These are phyloP conservation scores for Incumbomyces delicatus DNA, from an alignment of 2,329 filamentous ascomycete species.

Conservation along the genomic window DNA sequence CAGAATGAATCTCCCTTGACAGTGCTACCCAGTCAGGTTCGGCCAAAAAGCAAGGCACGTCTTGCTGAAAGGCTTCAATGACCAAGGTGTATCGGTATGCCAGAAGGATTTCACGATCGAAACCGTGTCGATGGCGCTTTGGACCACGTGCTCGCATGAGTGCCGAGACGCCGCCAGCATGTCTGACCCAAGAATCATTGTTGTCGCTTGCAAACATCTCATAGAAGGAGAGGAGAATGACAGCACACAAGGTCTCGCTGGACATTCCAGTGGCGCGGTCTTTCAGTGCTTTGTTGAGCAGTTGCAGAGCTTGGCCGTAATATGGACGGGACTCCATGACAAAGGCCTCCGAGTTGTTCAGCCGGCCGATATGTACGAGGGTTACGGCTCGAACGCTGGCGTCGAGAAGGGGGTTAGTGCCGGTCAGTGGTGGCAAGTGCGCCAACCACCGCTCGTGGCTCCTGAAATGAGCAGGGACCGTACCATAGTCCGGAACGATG, in stretches of 20 bases:
- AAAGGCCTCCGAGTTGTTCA: slow-evolving; percentile 17
- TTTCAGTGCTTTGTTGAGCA: slow-evolving; percentile 24
- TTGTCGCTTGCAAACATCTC: slow-evolving; percentile 30
- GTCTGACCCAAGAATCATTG: slow-evolving; percentile 29
- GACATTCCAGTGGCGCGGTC: slow-evolving; percentile 23
- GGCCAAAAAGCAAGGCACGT: slow-evolving; percentile 28
- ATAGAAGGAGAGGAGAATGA: slow-evolving; percentile 28
- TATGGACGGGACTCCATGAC: slow-evolving; percentile 24
- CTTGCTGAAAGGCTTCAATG: slow-evolving; percentile 25
- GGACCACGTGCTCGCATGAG: slow-evolving; percentile 28
- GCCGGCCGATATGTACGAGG: slow-evolving; percentile 23
- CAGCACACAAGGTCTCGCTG: slow-evolving; percentile 27
- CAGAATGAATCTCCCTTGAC: slow-evolving; percentile 23
- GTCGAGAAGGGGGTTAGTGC: slow-evolving; percentile 16
- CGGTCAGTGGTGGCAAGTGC: slow-evolving; percentile 16
- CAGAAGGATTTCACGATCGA: slow-evolving; percentile 28
- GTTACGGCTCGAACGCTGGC: slow-evolving; percentile 23
- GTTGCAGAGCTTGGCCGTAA: slow-evolving; percentile 25
- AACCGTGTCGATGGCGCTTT: slow-evolving; percentile 24
- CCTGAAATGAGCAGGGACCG: slow-evolving; percentile 7
- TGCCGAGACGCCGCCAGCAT: slow-evolving; percentile 27
- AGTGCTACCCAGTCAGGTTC: slow-evolving; percentile 28
- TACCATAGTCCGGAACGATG: slow-evolving; percentile 1
- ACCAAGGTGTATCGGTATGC: slow-evolving; percentile 29
- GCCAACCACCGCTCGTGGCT: slow-evolving; percentile 17